These are phyloP conservation scores for Yamadazyma insecticola DNA, from an alignment of 805 yeast species.

Conservation along the genomic window DNA sequence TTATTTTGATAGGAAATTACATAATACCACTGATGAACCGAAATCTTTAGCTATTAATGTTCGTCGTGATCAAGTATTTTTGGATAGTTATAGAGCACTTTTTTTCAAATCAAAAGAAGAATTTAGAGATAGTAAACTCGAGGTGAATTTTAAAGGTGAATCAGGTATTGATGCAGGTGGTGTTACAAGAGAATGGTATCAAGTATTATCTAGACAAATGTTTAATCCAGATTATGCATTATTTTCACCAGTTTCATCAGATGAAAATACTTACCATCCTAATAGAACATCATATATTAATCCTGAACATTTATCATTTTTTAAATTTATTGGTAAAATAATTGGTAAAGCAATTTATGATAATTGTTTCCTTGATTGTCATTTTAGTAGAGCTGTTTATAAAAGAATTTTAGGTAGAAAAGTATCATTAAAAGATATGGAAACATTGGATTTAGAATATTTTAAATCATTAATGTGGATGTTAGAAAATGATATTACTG, in stretches of 20 bases:
- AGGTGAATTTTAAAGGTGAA: conserved; percentile 85
- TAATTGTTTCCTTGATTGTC: conserved; percentile 82
- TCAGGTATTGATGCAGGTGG: conserved; percentile 99
- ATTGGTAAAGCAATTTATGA: conserved; percentile 94
- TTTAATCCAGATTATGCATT: conserved; percentile 93
- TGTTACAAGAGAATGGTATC: conserved; percentile 95
- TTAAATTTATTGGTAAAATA: conserved; percentile 89
- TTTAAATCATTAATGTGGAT: conserved; percentile 93
- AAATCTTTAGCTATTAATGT: conserved; percentile 60
- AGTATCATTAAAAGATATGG: conserved; percentile 90
- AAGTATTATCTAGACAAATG: conserved; percentile 89
- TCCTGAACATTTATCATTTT: conserved; percentile 88
- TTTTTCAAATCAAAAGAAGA: conserved; percentile 76
- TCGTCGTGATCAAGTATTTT: conserved; percentile 84
- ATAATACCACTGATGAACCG: conserved; percentile 40
- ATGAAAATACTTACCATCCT: conserved; percentile 92
- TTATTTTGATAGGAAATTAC: conserved; percentile 74
- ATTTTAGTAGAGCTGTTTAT: conserved; percentile 92
- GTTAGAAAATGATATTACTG: conserved; percentile 94
- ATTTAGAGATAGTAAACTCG: conserved; percentile 66
- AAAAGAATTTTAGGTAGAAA: conserved; percentile 75
- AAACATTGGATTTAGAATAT: conserved; percentile 85
- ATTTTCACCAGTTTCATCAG: conserved; percentile 87
- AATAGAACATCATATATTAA: conserved; percentile 88
- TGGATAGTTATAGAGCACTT: conserved; percentile 81